Evolutionary conservation across 2,329 filamentous ascomycete genomes (phyloP).

Genomic region (Colletotrichum spaethianum): DNA sequence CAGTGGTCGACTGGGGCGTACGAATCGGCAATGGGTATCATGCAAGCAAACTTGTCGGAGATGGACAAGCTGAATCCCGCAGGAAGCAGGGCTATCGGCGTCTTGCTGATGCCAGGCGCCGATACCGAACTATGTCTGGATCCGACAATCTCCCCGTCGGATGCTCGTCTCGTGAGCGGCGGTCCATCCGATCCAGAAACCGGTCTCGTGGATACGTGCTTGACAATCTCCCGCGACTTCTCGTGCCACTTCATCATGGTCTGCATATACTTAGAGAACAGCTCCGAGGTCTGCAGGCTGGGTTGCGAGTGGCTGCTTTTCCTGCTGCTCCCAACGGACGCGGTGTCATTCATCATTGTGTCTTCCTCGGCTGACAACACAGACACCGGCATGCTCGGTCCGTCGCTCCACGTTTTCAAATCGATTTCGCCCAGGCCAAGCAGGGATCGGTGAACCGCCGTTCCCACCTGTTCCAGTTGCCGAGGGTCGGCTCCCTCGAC

Average conservation of each 20-base stretch:
- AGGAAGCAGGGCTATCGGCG: constrained; percentile 83
- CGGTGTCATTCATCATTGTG: constrained; percentile 28
- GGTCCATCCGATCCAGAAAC: constrained; percentile 23
- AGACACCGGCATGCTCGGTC: constrained; percentile 42
- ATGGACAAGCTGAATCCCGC: constrained; percentile 85
- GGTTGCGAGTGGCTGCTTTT: constrained; percentile 38
- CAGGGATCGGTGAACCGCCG: constrained; percentile 76
- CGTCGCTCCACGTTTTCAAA: constrained; percentile 61
- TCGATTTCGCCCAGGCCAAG: constrained; percentile 56
- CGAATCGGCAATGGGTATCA: constrained; percentile 80
- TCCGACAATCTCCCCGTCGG: constrained; percentile 29
- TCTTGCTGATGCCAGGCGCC: constrained; percentile 42
- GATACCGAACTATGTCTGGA: constrained; percentile 24
- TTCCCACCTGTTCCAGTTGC: constrained; percentile 70
- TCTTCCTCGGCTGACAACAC: constrained; percentile 40
- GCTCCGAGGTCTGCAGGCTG: constrained; percentile 49
- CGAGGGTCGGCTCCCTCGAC: constrained; percentile 79
- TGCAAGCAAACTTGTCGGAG: constrained; percentile 81
- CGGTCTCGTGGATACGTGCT: constrained; percentile 58
- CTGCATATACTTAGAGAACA: constrained; percentile 74
- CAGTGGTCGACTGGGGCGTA: constrained; percentile 92
- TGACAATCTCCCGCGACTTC: constrained; percentile 79
- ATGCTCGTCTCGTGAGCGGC: constrained; percentile 31
- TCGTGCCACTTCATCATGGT: constrained; percentile 82
- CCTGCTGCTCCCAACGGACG: constrained; percentile 34